These are phyloP conservation scores for Millerozyma miso DNA, from an alignment of 805 yeast genomes.

Conservation along the genomic window DNA sequence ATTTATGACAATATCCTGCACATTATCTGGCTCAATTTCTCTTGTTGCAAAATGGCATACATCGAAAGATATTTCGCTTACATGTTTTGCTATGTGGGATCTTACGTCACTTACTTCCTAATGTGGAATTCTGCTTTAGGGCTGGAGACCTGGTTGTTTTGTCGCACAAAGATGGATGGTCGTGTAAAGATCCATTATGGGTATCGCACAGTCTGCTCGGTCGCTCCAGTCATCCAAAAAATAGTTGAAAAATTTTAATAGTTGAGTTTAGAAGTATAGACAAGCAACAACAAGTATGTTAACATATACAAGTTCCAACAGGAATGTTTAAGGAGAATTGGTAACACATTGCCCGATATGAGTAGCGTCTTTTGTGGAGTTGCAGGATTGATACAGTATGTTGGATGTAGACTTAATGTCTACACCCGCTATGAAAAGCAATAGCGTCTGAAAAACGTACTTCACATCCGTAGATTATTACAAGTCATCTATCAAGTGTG, in stretches of 20 bases:
- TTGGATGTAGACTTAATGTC: too few relatives aligned
- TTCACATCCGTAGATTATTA: too few relatives aligned
- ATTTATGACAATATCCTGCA: not conserved
- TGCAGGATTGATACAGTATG: too few relatives aligned
- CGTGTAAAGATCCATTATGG: not conserved
- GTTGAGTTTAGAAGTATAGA: not conserved
- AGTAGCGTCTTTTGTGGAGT: too few relatives aligned
- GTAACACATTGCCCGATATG: not conserved
- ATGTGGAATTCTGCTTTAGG: not conserved
- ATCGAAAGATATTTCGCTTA: too few relatives aligned
- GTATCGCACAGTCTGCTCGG: not conserved
- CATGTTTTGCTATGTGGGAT: too few relatives aligned
- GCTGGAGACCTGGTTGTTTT: not conserved
- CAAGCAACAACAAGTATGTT: slow-evolving; percentile 2
- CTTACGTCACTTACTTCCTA: not conserved
- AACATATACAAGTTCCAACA: too few relatives aligned
- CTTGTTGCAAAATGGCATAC: not conserved
- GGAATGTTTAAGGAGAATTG: too few relatives aligned
- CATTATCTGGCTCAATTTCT: not conserved
- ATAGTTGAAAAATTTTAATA: slow-evolving; percentile 2
- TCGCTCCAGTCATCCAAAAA: not conserved
- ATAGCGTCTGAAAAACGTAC: too few relatives aligned
- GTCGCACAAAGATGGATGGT: not conserved
- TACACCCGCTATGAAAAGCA: too few relatives aligned
- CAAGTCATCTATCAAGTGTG: too few relatives aligned